Percentiles rank a stretch among this genome's conserved stretches.
Evolutionary conservation across 2,329 filamentous ascomycete genomes (phyloP).

Genomic region (Orbilia blumenaviensis): DNA sequence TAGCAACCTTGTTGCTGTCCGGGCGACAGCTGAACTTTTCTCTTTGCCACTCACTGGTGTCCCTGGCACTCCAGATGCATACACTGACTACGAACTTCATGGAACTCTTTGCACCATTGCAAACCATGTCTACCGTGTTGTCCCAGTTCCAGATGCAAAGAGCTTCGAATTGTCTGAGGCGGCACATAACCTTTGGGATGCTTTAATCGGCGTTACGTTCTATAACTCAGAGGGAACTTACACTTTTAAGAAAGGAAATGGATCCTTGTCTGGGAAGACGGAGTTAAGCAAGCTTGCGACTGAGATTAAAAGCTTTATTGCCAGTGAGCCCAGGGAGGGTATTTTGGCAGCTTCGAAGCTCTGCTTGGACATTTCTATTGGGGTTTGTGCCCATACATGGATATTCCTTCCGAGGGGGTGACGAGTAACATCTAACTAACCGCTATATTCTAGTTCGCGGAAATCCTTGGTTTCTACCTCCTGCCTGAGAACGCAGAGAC

Average conservation of each 20-base stretch:
- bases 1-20: constrained; percentile 67
- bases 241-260: constrained; percentile 20
- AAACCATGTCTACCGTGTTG: constrained; percentile 37
- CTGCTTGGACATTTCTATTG: constrained; percentile 43
- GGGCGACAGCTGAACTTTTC: constrained; percentile 68
- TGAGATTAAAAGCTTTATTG: constrained; percentile 16
- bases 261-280: constrained; percentile 13
- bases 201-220: constrained; percentile 33
- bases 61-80: constrained; percentile 41
- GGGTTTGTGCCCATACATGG: constrained; percentile 6
- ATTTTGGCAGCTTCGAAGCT: constrained; percentile 43
- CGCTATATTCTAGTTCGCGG: constrained; percentile 64
- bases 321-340: constrained; percentile 29
- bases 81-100: constrained; percentile 50
- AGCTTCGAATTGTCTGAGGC: constrained; percentile 46
- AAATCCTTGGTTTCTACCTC: constrained; percentile 77
- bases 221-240: constrained; percentile 1
- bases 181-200: constrained; percentile 43
- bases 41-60: constrained; percentile 66
- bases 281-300: constrained; percentile 24
- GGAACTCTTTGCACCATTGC: constrained; percentile 41
- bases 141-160: constrained; percentile 40
- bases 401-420: no score
- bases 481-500: constrained; percentile 67
- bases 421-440: not conserved